Evolutionary conservation across 2,329 filamentous ascomycete genomes (phyloP).

Genomic region (Talaromyces sp.): DNA sequence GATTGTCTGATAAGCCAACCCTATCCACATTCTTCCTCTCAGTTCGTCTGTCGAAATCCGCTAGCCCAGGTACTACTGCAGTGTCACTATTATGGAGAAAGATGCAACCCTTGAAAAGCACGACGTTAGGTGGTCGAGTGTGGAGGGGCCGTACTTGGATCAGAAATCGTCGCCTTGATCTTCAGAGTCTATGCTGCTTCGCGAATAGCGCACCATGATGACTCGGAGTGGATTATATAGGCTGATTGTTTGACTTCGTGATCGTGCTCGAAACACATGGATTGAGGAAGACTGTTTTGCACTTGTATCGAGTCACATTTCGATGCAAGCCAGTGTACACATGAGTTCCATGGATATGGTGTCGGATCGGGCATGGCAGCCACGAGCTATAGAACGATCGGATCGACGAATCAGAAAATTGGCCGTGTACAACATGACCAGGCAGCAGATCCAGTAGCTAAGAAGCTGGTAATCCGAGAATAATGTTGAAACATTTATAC

Average conservation of each 20-base stretch:
- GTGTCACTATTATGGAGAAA: not conserved
- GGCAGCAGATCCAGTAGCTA: not conserved
- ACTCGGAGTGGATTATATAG: too few relatives aligned
- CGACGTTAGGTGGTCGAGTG: not conserved
- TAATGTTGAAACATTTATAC: not conserved
- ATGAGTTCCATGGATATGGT: not conserved
- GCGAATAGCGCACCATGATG: not conserved
- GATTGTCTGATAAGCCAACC: not conserved
- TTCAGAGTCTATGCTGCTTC: not conserved
- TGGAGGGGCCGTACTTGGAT: not conserved
- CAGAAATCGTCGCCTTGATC: not conserved
- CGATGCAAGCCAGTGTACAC: not conserved
- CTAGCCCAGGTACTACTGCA: not conserved
- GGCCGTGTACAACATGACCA: not conserved
- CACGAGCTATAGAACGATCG: not conserved
- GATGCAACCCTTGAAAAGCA: not conserved
- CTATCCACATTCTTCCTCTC: not conserved
- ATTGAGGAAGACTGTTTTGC: not conserved
- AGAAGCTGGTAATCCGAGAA: not conserved
- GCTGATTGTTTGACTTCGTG: not conserved
- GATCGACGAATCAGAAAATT: not conserved
- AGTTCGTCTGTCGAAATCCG: constrained; percentile 10
- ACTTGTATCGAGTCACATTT: not conserved
- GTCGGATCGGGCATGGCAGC: not conserved
- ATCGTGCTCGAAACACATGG: not conserved